A percentile compares a stretch with the other conserved stretches of the same genome.
These are phyloP conservation scores for Didymella sp. DNA, from an alignment of 2,329 filamentous ascomycete genomes.

Conservation along the genomic window DNA sequence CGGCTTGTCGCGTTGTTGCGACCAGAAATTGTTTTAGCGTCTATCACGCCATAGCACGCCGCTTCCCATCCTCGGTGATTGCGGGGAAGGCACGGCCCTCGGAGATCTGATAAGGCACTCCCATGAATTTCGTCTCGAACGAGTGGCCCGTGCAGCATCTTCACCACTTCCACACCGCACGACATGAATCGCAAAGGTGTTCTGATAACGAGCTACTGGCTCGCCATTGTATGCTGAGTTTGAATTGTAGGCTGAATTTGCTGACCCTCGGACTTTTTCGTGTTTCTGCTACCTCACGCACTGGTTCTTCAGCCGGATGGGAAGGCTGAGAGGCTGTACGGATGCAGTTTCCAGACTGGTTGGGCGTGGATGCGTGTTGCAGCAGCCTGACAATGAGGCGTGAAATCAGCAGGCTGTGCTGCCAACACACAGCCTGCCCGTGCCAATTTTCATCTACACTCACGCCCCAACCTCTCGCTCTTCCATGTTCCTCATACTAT, in stretches of 20 bases:
- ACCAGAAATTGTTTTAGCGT: constrained; percentile 40
- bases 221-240: no score
- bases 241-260: no score
- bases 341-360: not conserved
- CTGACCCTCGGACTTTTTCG: no score
- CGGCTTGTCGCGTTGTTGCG: constrained; percentile 35
- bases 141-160: not conserved
- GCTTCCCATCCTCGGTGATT: constrained; percentile 7
- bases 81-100: constrained; percentile 30
- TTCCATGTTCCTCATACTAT: no score
- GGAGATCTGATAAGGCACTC: constrained; percentile 30
- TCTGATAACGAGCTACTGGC: no score
- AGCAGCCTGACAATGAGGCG: no score
- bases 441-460: not conserved
- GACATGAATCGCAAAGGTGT: no score
- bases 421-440: not conserved
- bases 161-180: not conserved
- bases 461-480: no score
- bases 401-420: not conserved
- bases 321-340: not conserved
- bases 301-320: no score
- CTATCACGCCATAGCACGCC: constrained; percentile 35
- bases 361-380: no score
- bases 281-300: no score
- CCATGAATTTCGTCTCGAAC: not conserved